Base-by-base conservation (phyloP, 2,329 filamentous ascomycete genomes). In the Claviceps sp. region DNA sequence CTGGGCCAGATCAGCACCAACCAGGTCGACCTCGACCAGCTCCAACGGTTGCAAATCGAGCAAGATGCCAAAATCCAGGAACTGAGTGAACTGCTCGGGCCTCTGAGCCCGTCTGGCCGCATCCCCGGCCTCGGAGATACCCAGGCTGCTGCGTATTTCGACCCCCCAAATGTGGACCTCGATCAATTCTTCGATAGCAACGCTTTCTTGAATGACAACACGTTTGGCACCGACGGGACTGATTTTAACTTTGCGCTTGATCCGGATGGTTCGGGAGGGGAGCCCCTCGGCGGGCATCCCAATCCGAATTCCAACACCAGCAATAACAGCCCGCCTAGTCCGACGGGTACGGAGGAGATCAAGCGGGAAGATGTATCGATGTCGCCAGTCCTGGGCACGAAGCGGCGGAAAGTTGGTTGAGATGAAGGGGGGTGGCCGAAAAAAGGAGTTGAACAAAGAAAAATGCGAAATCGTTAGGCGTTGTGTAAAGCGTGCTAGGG, bases 21-120 rank as follows among this genome's bases (percentile, higher is more conserved):
- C 4, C 77, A 85, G 55, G 74, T 83, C 14, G 86, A 95, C 55
- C 78, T 96, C 29, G 86, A 93, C 49, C 77, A 85, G 34, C 74
- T 97, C 2, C 80, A 87, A 56, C 83, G 83, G 44, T 73, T 95
- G 60, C 87, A 94, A 62, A 79, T 80, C 23, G 82, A 91, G 54
- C 89, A 95, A 61, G 82, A 85, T 54, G 77, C 77, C 47, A 85
- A 86, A 47, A 85, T 96, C 1, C 80, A 86, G 55, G 81, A 86
- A 53, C 73, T 96, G 9, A 82, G 82, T 49, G 82, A 80, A 51
- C 71, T 88, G 16, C 75, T 96, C 7, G 83, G 86, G 6, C 89
- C 89, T 0, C 74, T 95, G 13, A 90, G 84, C 60, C 89, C 89
- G 0, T 86, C 80, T 0, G 88, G 88, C 4, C 77, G 79, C 16